Evolutionary conservation across 73 alveolate genomes (phyloP).

Genomic region (Paramecium biaurelia): DNA sequence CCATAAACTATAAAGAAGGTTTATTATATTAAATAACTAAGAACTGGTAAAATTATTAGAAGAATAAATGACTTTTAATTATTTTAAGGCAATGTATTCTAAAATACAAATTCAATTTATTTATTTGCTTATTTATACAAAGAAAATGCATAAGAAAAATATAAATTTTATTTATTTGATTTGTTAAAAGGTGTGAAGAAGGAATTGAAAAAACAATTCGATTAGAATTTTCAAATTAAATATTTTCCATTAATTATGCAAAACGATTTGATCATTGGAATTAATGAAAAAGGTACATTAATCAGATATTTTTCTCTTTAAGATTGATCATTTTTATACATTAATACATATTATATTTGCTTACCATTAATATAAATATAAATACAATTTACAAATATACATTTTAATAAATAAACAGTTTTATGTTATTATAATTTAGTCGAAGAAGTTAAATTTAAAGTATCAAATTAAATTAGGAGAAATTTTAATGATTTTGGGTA

Average conservation of each 20-base stretch:
- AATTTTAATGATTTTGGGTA: too few relatives aligned
- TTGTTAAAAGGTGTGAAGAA: background rate
- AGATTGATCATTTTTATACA: too few relatives aligned
- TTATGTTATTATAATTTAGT: too few relatives aligned
- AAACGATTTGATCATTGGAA: background rate
- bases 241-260: background rate
- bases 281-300: background rate
- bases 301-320: background rate
- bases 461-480: too few relatives aligned
- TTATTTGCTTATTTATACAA: background rate
- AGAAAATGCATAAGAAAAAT: background rate
- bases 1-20: background rate
- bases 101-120: background rate
- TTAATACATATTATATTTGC: too few relatives aligned
- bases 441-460: too few relatives aligned
- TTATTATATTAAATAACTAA: background rate
- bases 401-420: too few relatives aligned
- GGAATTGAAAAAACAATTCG: background rate
- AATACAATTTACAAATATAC: too few relatives aligned
- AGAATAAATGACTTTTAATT: background rate
- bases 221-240: background rate
- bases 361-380: too few relatives aligned
- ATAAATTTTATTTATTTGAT: background rate
- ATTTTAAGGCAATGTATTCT: background rate
- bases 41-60: background rate